phyloP scores from a whole-genome alignment of 2,329 filamentous ascomycete genomes.

The Penicillium sp. region DNA sequence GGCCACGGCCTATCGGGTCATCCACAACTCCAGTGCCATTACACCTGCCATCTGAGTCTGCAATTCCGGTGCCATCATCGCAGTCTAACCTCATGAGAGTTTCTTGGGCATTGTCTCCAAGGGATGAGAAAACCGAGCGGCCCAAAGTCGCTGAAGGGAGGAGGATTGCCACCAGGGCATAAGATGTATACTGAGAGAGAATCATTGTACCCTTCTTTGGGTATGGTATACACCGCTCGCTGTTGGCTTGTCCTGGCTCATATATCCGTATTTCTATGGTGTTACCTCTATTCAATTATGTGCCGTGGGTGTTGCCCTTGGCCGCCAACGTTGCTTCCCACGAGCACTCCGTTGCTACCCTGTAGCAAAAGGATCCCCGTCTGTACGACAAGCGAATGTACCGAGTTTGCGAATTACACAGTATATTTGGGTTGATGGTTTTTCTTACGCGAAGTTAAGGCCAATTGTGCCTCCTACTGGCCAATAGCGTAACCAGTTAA shows the following conservation, averaged over 20 bases:
- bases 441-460: not conserved
- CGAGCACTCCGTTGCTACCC: not conserved
- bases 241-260: not conserved
- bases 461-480: conserved; percentile 5
- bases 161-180: conserved; percentile 3
- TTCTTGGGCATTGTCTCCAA: not conserved
- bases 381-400: not conserved
- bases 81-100: conserved; percentile 1
- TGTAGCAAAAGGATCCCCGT: not conserved
- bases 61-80: conserved; percentile 26
- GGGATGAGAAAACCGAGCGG: not conserved
- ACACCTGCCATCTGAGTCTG: conserved; percentile 26
- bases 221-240: not conserved
- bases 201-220: conserved; percentile 1
- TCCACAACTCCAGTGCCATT: conserved; percentile 29
- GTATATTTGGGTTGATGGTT: not conserved
- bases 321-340: conserved; percentile 1
- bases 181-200: not conserved
- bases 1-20: conserved; percentile 14
- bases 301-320: not conserved
- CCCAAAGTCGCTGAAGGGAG: conserved; percentile 1
- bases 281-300: not conserved
- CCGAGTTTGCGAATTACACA: not conserved
- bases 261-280: not conserved
- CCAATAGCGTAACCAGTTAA: not conserved